Evolutionary conservation across 352 stramenopile genomes (phyloP).

Genomic region (Stramenopiles sp.): DNA sequence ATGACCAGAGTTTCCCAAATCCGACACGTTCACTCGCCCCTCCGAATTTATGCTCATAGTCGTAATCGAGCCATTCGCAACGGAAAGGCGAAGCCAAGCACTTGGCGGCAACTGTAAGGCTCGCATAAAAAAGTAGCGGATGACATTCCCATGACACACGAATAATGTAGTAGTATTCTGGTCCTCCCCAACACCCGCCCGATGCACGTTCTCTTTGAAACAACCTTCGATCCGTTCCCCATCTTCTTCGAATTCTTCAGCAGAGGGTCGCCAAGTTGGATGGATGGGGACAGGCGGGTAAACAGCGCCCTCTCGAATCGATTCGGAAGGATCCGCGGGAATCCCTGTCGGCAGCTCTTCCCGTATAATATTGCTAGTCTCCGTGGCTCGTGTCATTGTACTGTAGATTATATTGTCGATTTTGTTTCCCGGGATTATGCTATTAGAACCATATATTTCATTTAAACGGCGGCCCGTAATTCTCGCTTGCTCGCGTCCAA

Average conservation of each 20-base stretch:
- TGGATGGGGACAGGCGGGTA: conserved; percentile 22
- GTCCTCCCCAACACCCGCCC: conserved; percentile 21
- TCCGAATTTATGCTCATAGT: conserved; percentile 42
- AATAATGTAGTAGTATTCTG: conserved; percentile 27
- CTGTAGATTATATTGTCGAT: conserved; percentile 38
- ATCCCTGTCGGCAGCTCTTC: conserved; percentile 28
- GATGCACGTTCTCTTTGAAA: conserved; percentile 45
- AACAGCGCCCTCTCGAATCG: conserved; percentile 17
- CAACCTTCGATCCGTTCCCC: conserved; percentile 37
- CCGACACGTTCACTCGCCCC: conserved; percentile 37
- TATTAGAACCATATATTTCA: too few species aligned
- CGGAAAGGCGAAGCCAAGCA: conserved; percentile 43
- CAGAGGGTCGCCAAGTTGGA: conserved; percentile 24
- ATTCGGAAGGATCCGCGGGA: conserved; percentile 39
- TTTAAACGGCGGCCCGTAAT: conserved; percentile 33
- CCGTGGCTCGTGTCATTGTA: conserved; percentile 37
- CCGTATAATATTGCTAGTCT: conserved; percentile 45
- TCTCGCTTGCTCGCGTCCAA: conserved; percentile 37
- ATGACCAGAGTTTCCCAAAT: conserved; percentile 46
- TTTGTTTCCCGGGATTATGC: conserved; percentile 23
- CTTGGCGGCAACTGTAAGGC: conserved; percentile 44
- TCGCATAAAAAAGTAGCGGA: conserved; percentile 47
- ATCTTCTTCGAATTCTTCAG: conserved; percentile 30
- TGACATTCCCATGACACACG: conserved; percentile 51
- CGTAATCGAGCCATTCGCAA: conserved; percentile 46